Conservation (phyloP, 108 stramenopile genomes). For the Epithemia pelagica region DNA sequence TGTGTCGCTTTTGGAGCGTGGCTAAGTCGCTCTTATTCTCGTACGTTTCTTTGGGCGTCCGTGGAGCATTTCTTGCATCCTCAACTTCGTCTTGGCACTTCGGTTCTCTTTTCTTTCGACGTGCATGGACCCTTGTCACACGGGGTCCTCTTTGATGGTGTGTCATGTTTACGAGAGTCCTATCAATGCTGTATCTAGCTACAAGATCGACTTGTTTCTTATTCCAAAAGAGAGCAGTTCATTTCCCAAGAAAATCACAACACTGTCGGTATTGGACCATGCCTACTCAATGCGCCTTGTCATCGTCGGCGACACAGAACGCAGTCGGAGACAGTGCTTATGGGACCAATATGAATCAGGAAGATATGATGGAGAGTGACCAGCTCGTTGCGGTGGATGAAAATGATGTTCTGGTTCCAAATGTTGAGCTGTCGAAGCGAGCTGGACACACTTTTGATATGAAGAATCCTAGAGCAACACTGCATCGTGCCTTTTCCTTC, state of each 20-base stretch:
- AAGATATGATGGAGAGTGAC: constrained; percentile 78
- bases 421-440: constrained; percentile 47
- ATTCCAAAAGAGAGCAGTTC: not conserved
- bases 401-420: constrained; percentile 71
- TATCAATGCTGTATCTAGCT: not conserved
- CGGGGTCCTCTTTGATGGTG: too few species aligned
- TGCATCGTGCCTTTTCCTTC: constrained; percentile 98
- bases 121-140: too few species aligned
- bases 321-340: constrained; percentile 7
- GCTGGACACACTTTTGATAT: constrained; percentile 57
- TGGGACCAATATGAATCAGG: constrained; percentile 52
- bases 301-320: not conserved
- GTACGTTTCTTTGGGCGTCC: too few species aligned
- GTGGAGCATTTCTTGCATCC: too few species aligned
- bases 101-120: too few species aligned
- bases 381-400: constrained; percentile 72
- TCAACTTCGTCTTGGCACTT: too few species aligned
- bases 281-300: not conserved
- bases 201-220: not conserved
- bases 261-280: too few species aligned
- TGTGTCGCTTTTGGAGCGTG: too few species aligned
- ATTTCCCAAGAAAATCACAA: not conserved
- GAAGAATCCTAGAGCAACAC: constrained; percentile 57
- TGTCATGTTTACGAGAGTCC: too few species aligned
- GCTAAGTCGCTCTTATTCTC: too few species aligned